Conservation (phyloP, 2,329 filamentous ascomycete genomes). For the Phaeosphaeriaceae sp. region DNA sequence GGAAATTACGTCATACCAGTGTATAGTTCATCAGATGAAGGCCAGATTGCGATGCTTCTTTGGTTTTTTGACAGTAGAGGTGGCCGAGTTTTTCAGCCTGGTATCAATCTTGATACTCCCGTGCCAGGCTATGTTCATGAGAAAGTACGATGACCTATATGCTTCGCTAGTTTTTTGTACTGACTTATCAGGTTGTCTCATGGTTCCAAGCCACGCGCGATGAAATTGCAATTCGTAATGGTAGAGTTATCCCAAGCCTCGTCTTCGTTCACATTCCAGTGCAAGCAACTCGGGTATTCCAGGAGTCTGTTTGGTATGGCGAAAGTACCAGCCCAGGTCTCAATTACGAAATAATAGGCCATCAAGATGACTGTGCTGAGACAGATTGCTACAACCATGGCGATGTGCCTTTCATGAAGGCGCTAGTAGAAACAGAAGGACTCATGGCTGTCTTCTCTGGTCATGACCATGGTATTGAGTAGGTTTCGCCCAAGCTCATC, state of each 20-base stretch:
- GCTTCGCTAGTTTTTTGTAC: not conserved
- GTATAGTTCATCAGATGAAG: constrained; percentile 48
- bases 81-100: constrained; percentile 27
- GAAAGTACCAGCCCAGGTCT: constrained; percentile 51
- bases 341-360: constrained; percentile 30
- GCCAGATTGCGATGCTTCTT: constrained; percentile 57
- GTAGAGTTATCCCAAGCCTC: constrained; percentile 54
- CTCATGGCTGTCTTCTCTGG: constrained; percentile 61
- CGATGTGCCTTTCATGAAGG: constrained; percentile 69
- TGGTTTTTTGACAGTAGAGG: constrained; percentile 72
- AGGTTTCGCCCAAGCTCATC: not conserved
- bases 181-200: constrained; percentile 28
- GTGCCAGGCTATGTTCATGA: constrained; percentile 28
- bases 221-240: constrained; percentile 32
- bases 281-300: constrained; percentile 34
- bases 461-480: constrained; percentile 63
- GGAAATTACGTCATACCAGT: constrained; percentile 64
- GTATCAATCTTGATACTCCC: constrained; percentile 15
- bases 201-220: constrained; percentile 33
- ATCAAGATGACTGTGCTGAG: constrained; percentile 27
- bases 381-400: constrained; percentile 44
- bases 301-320: constrained; percentile 58
- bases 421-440: constrained; percentile 61
- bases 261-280: constrained; percentile 63
- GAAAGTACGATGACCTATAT: constrained; percentile 16